Conservation (phyloP, 2,329 filamentous ascomycete species). For the Fusarium buxicola region DNA sequence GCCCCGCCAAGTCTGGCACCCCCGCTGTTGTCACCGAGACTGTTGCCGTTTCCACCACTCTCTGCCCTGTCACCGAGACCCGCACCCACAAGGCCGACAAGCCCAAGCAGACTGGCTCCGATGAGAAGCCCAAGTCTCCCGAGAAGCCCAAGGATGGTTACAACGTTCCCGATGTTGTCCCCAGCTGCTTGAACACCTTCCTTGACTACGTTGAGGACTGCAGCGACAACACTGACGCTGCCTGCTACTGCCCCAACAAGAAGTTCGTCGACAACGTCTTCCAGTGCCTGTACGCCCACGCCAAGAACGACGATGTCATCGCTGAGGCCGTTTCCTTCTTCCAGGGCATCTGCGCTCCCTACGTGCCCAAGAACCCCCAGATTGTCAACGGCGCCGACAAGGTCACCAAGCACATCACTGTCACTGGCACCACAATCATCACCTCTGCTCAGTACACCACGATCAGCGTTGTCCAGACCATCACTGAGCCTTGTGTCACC, state of each 20-base stretch:
- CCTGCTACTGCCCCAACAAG: slow-evolving; percentile 87
- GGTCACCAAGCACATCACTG: slow-evolving; percentile 70
- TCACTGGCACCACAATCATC: slow-evolving; percentile 63
- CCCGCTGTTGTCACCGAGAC: slow-evolving; percentile 43
- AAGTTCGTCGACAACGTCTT: slow-evolving; percentile 84
- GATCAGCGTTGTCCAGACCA: slow-evolving; percentile 59
- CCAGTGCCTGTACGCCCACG: slow-evolving; percentile 83
- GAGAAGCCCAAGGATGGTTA: slow-evolving; percentile 46
- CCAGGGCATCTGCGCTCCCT: slow-evolving; percentile 88
- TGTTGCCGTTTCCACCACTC: slow-evolving; percentile 37
- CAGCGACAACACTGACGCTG: slow-evolving; percentile 82
- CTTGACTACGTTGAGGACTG: slow-evolving; percentile 75
- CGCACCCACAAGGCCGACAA: slow-evolving; percentile 33
- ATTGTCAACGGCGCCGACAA: slow-evolving; percentile 81
- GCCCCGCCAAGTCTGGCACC: slow-evolving; percentile 55
- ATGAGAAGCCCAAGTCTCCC: slow-evolving; percentile 1
- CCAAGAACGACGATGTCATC: slow-evolving; percentile 72
- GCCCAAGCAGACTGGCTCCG: slow-evolving; percentile 27
- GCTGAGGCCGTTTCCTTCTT: slow-evolving; percentile 82
- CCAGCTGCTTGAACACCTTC: slow-evolving; percentile 94
- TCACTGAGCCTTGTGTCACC: slow-evolving; percentile 64
- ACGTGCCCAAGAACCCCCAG: slow-evolving; percentile 81
- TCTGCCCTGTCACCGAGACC: slow-evolving; percentile 44
- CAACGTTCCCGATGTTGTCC: slow-evolving; percentile 73
- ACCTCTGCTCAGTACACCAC: slow-evolving; percentile 62